Percentiles rank a stretch among this genome's conserved stretches.
phyloP scores from a whole-genome alignment of 164 flowering plant genomes.

The Sedum album region DNA sequence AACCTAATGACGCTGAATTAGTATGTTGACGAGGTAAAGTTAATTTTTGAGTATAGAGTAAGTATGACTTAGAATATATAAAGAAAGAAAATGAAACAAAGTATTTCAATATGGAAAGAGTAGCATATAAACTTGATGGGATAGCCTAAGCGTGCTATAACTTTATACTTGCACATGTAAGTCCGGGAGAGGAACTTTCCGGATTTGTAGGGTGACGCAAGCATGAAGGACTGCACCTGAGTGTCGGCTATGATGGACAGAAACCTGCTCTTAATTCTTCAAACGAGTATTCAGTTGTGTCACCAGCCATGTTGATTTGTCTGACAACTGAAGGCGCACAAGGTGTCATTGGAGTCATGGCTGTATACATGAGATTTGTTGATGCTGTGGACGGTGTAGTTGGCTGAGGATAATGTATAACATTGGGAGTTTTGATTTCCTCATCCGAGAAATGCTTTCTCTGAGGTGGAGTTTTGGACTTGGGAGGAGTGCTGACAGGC shows the following conservation, averaged over 20 bases:
- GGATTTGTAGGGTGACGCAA: no score
- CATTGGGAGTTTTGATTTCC: slow-evolving; percentile 25
- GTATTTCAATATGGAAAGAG: no score
- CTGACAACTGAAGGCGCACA: slow-evolving; percentile 2
- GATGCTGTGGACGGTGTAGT: slow-evolving; percentile 26
- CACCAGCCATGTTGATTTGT: slow-evolving; percentile 5
- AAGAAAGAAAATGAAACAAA: no score
- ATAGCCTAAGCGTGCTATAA: no score
- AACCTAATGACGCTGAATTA: no score
- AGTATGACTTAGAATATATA: no score
- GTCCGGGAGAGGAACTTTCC: no score
- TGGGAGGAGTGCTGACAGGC: slow-evolving; percentile 19
- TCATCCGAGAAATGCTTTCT: slow-evolving; percentile 9
- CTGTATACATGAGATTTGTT: slow-evolving; percentile 21
- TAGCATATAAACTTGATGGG: no score
- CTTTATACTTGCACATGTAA: no score
- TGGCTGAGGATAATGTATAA: slow-evolving; percentile 20
- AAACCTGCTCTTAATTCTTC: slow-evolving; percentile 4
- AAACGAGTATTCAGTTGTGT: neutral
- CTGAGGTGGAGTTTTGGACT: neutral
- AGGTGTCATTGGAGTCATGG: slow-evolving; percentile 28
- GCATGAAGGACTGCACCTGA: neutral
- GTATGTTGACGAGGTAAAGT: no score
- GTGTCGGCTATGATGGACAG: neutral
- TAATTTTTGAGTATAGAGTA: no score